These are phyloP conservation scores for Adiantum capillusveneris DNA, from an alignment of 75 land plant genomes.

Conservation along the genomic window DNA sequence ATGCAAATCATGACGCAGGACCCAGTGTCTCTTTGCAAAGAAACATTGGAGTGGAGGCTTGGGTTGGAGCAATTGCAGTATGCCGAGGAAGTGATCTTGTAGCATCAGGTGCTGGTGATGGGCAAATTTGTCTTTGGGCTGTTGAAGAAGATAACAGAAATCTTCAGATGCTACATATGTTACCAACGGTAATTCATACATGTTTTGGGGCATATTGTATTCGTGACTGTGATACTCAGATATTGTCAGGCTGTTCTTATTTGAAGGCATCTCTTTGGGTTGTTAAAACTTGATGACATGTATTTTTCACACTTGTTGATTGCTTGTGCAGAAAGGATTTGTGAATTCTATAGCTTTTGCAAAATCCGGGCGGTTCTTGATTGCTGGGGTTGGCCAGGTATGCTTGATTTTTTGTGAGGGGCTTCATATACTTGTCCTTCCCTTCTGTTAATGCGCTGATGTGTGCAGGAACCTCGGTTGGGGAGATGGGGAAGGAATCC, in stretches of 20 bases:
- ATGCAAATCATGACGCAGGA: constrained; percentile 12
- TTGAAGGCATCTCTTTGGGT: background rate
- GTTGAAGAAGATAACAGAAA: constrained; percentile 50
- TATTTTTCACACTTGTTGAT: too few species aligned
- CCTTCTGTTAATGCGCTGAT: background rate
- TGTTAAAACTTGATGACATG: background rate
- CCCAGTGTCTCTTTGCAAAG: background rate
- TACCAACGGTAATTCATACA: constrained; percentile 80
- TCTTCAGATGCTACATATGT: constrained; percentile 44
- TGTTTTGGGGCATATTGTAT: too few species aligned
- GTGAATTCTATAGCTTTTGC: constrained; percentile 89
- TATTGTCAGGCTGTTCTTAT: background rate
- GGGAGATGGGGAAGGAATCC: constrained; percentile 86
- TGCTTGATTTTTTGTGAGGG: background rate
- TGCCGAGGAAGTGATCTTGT: constrained; percentile 93
- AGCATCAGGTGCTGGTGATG: constrained; percentile 98
- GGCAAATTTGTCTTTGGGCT: constrained; percentile 75
- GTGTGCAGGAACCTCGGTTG: constrained; percentile 78
- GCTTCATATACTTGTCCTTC: background rate
- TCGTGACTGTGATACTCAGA: too few species aligned
- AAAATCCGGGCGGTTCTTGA: constrained; percentile 70
- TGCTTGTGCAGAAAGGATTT: constrained; percentile 64
- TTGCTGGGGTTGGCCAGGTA: constrained; percentile 98
- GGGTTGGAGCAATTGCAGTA: constrained; percentile 84
- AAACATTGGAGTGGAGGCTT: constrained; percentile 50